Evolutionary conservation across 2,329 filamentous ascomycete species (phyloP), one percentile per base, ranked within the genome.

Genomic region (Laburnicola sp.): DNA sequence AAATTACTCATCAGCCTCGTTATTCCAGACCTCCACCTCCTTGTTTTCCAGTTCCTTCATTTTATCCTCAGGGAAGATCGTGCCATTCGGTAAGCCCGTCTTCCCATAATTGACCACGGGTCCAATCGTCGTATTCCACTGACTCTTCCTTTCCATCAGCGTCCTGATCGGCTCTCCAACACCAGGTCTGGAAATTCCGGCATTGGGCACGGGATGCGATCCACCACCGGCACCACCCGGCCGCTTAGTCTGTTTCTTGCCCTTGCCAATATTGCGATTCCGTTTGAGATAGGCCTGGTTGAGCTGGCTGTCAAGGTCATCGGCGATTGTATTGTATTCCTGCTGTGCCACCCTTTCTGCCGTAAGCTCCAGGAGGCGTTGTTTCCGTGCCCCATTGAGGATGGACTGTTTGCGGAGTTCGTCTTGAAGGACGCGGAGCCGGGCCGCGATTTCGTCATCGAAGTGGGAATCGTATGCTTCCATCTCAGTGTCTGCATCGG

Each of bases 211-310:
- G 4, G 70, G 64, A 55, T 90, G 82, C 64, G 83, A 86, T 39
- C 87, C 87, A 54, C 86, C 89, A 23, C 87, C 86, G 2, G 87
- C 86, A 46, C 88, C 89, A 38, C 89, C 88, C 2, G 85, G 86
- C 3, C 87, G 79, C 70, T 95, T 93, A 27, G 80, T 79, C 50
- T 91, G 87, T 76, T 96, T 96, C 74, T 95, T 95, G 73, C 86
- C 91, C 77, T 97, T 95, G 71, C 92, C 90, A 75, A 97, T 87
- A 0, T 91, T 96, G 40, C 94, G 86, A 26, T 93, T 97, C 23
- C 94, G 88, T 77, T 99, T 99, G 38, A 96, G 85, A 68, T 97
- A 99, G 3, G 94, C 93, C 45, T 90, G 87, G 68, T 97, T 92
- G 36, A 97, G 91, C 70, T 97, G 94, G 36, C 86, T 86, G 77